These are phyloP conservation scores for Gossypium lobatum DNA, from an alignment of 441 rosid species.

Conservation along the genomic window DNA sequence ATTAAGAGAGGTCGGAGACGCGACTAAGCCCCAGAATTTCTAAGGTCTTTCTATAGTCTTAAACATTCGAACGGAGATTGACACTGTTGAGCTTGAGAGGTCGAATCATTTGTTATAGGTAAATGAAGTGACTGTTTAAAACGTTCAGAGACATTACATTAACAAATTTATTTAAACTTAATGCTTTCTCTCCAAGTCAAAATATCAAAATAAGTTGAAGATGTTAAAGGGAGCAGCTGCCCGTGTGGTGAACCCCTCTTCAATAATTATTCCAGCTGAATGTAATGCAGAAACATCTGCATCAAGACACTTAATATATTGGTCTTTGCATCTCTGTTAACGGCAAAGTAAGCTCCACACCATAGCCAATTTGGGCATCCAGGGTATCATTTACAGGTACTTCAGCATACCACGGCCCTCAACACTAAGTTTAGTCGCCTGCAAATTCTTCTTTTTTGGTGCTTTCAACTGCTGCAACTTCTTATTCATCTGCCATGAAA, in stretches of 20 bases:
- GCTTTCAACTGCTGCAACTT: constrained; percentile 95
- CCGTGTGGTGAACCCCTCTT: background rate
- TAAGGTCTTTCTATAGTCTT: no score
- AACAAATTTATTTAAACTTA: background rate
- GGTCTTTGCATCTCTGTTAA: background rate
- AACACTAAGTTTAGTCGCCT: constrained; percentile 84
- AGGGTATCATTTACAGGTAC: constrained; percentile 45
- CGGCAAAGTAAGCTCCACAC: background rate
- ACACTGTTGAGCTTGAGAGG: no score
- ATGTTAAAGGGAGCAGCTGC: background rate
- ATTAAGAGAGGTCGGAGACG: no score
- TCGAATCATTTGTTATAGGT: background rate
- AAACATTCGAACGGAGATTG: no score
- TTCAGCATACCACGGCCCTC: constrained; percentile 97
- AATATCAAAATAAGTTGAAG: background rate
- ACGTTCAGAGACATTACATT: background rate
- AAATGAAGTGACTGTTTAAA: background rate
- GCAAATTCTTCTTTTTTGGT: constrained; percentile 84
- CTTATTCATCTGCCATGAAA: constrained; percentile 71
- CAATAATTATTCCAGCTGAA: background rate
- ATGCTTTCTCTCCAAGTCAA: background rate
- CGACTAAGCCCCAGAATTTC: no score
- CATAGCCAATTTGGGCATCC: background rate
- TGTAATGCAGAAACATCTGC: background rate
- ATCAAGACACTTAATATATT: background rate